Evolutionary conservation across 2,329 filamentous ascomycete species (phyloP), one percentile per base, ranked within the genome.

Genomic region (Magnaporthiopsis poae): DNA sequence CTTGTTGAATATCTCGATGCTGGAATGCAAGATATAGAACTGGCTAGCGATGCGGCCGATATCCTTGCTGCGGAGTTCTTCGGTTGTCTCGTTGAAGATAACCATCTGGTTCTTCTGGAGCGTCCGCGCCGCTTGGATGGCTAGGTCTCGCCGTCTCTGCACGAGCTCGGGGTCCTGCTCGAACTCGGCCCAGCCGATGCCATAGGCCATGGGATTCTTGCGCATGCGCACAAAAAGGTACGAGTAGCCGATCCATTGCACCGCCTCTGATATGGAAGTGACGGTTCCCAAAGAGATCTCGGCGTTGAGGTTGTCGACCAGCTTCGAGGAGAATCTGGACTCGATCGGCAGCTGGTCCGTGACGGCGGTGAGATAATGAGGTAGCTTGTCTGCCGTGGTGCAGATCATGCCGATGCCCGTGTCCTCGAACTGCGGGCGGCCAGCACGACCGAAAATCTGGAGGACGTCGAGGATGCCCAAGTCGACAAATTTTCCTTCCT

Each of bases 331-430:
- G 74, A 99, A 97, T 68, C 88, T 90, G n/a, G 94, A 98, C 74
- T 99, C 95, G 69, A 99, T 99, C 0, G 96, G 95, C 70, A 96
- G 89, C 75, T 99, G 95, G 70, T 96, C 91, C 12, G 95, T 99
- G 2, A 99, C 91, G 2, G 95, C 93, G 60, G 89, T 89, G 62
- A 98, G 81, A 75, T 99, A 99, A 75, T 99, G 94, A 36, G 89
- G 80, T 11, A 99, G 81, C 74, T 93, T 96, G 76, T 97, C 93
- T n/a, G 93, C 90, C 0, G 92, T 96, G 0, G 96, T 99, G 73
- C 92, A 96, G 70, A 99, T 99, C 82, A 97, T 97, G 69, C 96
- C 96, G 71, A 98, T 96, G 81, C 95, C 95, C 52, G 90, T 95
- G 73, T 98, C 95, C 74, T 98, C 93, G 71, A 97, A 99, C 74